Base-by-base conservation (phyloP, 1,284 basidiomycete genomes). In the Sanguinoderma infundibulare region DNA sequence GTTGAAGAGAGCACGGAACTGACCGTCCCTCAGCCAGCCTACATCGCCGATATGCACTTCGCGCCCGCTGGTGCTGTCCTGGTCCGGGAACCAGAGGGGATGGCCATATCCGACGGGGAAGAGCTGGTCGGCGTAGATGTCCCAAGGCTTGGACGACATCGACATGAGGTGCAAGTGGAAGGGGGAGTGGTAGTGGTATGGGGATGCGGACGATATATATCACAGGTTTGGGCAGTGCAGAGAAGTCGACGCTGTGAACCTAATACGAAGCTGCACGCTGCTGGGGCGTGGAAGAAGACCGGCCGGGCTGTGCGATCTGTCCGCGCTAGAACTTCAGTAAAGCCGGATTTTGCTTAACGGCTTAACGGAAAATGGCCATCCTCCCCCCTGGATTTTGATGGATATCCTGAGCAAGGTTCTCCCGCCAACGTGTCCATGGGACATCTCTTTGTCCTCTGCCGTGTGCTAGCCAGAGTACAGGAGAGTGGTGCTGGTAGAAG, bases 21-120 rank as follows among this genome's bases (percentile, higher is more conserved):
- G 50, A 20, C 69, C 69, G 5, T 63, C 53, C 1, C 22, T 26
- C 12, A 69, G 20, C 57, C 52, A 65, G 3, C 68, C 68, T 3
- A 69, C 64, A 35, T 69, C 68, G n/a, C 68, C 68, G 10, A 69
- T 51, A 20, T 49, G 40, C 1, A 65, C 49, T 28, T 60, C 53
- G 9, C 59, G 46, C 17, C 26, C 46, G 32, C 28, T 34, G 1
- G 17, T 50, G 5, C 28, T 20, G 47, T 36, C 20, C 15, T 53
- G 53, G 24, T 65, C 62, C 0, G 70, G 70, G 15, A 59, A 8
- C 69, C 69, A 71, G 10, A 71, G 63, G 5, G 70, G 63, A 26
- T 60, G 42, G 9, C 70, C 70, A 39, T 67, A 58, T 9, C 64
- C 52, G 15, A 47, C 49, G 26, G 50, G 55, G n/a, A 60, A 39